phyloP scores from a whole-genome alignment of 768 basidiomycete species.

The Erythrobasidium yunnanense region DNA sequence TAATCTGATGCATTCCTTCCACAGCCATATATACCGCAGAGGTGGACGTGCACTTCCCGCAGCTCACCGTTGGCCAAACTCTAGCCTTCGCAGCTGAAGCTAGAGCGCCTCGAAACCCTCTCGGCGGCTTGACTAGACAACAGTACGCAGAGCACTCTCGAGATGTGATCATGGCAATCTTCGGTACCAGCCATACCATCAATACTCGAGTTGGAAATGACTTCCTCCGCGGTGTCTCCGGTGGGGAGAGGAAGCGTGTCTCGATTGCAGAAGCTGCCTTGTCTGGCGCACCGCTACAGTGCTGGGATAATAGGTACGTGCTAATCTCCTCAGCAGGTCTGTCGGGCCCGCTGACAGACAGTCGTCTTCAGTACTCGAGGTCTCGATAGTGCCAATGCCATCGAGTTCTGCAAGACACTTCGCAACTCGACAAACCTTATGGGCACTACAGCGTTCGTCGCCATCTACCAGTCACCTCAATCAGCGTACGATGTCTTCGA shows the following conservation, averaged over 20 bases:
- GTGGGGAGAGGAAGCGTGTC: conserved; percentile 47
- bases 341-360: no score
- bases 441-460: conserved; percentile 41
- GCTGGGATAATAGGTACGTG: conserved; percentile 52
- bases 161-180: conserved; percentile 47
- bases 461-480: conserved; percentile 26
- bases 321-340: no score
- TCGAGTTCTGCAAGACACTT: conserved; percentile 47
- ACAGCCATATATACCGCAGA: conserved; percentile 47
- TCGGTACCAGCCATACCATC: conserved; percentile 47
- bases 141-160: conserved; percentile 45
- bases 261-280: conserved; percentile 46
- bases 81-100: conserved; percentile 50
- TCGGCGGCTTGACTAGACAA: conserved; percentile 31
- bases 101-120: conserved; percentile 43
- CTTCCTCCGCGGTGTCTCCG: conserved; percentile 45
- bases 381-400: conserved; percentile 47
- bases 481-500: conserved; percentile 42
- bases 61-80: conserved; percentile 62
- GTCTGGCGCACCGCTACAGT: conserved; percentile 40
- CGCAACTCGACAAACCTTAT: conserved; percentile 44
- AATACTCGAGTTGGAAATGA: conserved; percentile 45
- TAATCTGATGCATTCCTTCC: no score
- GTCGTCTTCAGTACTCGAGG: conserved; percentile 68
- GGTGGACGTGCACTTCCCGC: conserved; percentile 75